Percentiles rank a stretch among this genome's conserved stretches.
These are phyloP conservation scores for Hypoxylon trugodes DNA, from an alignment of 495 filamentous ascomycete species.

Conservation along the genomic window DNA sequence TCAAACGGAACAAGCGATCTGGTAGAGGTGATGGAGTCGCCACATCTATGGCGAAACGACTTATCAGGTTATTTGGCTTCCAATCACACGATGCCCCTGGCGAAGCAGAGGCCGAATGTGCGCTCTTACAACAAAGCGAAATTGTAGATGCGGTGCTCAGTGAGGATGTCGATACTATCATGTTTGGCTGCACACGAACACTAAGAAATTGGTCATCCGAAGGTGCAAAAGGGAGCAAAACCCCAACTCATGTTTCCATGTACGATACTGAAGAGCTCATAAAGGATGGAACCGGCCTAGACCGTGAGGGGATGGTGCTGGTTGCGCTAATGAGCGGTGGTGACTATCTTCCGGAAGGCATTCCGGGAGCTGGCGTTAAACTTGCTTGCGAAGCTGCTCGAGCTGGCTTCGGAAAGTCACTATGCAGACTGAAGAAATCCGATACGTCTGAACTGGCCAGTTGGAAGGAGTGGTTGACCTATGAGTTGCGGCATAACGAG, in stretches of 20 bases:
- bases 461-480: conserved; percentile 79
- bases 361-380: conserved; percentile 87
- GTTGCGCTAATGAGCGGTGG: conserved; percentile 96
- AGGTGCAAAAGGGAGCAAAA: conserved; percentile 64
- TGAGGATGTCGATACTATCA: conserved; percentile 97
- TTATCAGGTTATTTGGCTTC: conserved; percentile 87
- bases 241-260: conserved; percentile 86
- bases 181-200: conserved; percentile 88
- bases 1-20: conserved; percentile 83
- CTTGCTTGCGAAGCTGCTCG: conserved; percentile 88
- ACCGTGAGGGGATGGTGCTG: conserved; percentile 89
- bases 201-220: conserved; percentile 88
- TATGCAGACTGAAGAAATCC: conserved; percentile 67
- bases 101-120: conserved; percentile 97
- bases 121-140: conserved; percentile 80
- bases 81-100: conserved; percentile 87
- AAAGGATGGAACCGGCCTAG: conserved; percentile 66
- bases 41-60: conserved; percentile 73
- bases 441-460: conserved; percentile 62
- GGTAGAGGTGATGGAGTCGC: conserved; percentile 57
- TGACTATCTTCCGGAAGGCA: conserved; percentile 90
- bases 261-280: conserved; percentile 67
- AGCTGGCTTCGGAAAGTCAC: conserved; percentile 83
- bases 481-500: conserved; percentile 84
- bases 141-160: conserved; percentile 95